Evolutionary conservation across 192 early-diverging fungal species (phyloP), one percentile per base, ranked within the genome.

Genomic region (Coemansia sp.): DNA sequence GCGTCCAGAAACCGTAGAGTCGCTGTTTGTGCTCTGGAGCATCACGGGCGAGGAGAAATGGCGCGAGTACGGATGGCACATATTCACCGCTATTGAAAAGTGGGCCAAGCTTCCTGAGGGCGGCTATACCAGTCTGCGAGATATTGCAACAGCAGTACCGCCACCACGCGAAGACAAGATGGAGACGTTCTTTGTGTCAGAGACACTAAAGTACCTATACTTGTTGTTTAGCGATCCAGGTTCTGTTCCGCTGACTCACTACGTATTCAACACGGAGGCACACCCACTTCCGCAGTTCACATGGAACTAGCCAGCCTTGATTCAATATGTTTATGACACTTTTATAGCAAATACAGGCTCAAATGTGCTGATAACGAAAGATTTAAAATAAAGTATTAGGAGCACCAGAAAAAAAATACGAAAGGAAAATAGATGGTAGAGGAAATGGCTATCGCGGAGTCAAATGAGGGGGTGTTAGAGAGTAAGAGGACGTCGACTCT

Each of bases 191-290:
- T 95, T 95, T 69, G 82, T 96, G 52, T 92, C 95, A 1, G 96
- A 98, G 71, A 96, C 95, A 1, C 85, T 98, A 65, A 98, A 98
- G 80, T 98, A 98, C 71, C 78, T 94, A 18, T 98, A 91, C 71
- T 69, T 98, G 71, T 84, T 97, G 45, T 97, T 94, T 74, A 84
- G 80, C 37, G 77, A 88, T 22, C 73, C 83, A 20, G 74, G 85
- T 55, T 59, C 75, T 5, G 75, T 93, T n/a, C 84, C 90, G 6
- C 72, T 95, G n/a, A 88, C 90, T 40, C 64, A 88, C 56, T 94
- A 90, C 80, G 94, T 98, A 2, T 93, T 97, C 72, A 98, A 95
- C 68, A 97, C 96, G 3, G 96, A 97, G 74, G 95, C 94, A 29
- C 96, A 97, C 75, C 94, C 94, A 43, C 67, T 97, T 43, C 81